A percentile compares a stretch with the other conserved stretches of the same genome.
phyloP scores from a whole-genome alignment of 1,284 basidiomycete species.

The Ganoderma leucocontextum region DNA sequence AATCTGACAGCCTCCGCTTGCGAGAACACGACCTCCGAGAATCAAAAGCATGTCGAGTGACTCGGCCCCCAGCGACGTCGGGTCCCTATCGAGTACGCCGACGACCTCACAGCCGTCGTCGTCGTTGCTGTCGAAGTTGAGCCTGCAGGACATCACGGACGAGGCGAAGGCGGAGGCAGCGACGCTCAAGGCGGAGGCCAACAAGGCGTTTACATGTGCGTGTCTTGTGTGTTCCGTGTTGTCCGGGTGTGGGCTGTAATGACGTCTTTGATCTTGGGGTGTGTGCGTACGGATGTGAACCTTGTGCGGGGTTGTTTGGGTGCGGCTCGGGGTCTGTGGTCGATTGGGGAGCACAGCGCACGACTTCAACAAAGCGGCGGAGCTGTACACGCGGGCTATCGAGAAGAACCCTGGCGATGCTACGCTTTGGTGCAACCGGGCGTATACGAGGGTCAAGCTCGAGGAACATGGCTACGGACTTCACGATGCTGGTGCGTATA shows the following conservation, averaged over 20 bases:
- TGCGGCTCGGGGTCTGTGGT: not conserved
- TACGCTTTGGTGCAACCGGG: slow-evolving; percentile 84
- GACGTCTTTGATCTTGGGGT: slow-evolving; percentile 1
- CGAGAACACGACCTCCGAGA: not conserved
- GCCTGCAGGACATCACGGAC: slow-evolving; percentile 67
- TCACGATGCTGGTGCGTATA: slow-evolving; percentile 67
- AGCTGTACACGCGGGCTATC: slow-evolving; percentile 81
- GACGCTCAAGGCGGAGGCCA: slow-evolving; percentile 83
- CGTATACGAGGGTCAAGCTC: slow-evolving; percentile 79
- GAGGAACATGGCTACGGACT: slow-evolving; percentile 88
- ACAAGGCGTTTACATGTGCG: slow-evolving; percentile 83
- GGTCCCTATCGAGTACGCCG: slow-evolving; percentile 51
- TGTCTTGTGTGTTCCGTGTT: slow-evolving; percentile 33
- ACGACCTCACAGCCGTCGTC: slow-evolving; percentile 64
- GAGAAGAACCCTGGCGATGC: slow-evolving; percentile 81
- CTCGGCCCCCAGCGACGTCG: slow-evolving; percentile 22
- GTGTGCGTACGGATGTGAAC: not conserved
- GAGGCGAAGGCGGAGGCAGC: slow-evolving; percentile 74
- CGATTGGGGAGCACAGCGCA: slow-evolving; percentile 48
- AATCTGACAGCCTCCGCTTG: slow-evolving; percentile 2
- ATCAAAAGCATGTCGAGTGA: slow-evolving; percentile 18
- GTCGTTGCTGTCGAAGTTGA: slow-evolving; percentile 60
- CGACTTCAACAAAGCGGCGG: slow-evolving; percentile 70
- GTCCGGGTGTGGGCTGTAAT: not conserved
- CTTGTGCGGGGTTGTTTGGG: not conserved